Conservation (phyloP, 495 filamentous ascomycete genomes). For the Penicillium cataractarum region DNA sequence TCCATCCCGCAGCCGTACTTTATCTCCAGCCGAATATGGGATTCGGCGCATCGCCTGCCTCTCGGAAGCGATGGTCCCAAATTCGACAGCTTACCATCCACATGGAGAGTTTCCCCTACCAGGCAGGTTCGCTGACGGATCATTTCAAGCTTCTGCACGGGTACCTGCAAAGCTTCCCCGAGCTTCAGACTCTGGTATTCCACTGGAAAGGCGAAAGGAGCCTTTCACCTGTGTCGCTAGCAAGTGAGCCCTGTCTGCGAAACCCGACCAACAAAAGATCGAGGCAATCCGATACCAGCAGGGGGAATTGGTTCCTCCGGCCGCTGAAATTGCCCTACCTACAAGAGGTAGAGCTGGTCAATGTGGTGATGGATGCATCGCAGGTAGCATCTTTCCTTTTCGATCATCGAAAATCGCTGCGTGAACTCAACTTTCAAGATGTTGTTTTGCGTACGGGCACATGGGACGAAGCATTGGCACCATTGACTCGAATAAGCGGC, state of each 20-base stretch:
- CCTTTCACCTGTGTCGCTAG: constrained; percentile 67
- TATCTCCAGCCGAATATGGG: constrained; percentile 70
- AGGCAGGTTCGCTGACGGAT: constrained; percentile 57
- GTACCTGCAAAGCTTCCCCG: constrained; percentile 67
- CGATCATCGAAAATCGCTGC: constrained; percentile 62
- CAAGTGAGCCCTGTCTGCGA: constrained; percentile 16
- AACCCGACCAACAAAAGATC: background rate
- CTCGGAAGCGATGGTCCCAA: constrained; percentile 68
- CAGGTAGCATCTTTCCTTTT: constrained; percentile 66
- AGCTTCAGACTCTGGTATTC: constrained; percentile 66
- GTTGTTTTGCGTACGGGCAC: constrained; percentile 63
- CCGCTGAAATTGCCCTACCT: constrained; percentile 61
- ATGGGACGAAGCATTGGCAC: constrained; percentile 76
- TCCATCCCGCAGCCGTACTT: constrained; percentile 69
- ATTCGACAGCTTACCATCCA: constrained; percentile 68
- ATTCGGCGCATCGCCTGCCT: constrained; percentile 66
- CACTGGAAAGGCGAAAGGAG: constrained; percentile 71
- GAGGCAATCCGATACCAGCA: background rate
- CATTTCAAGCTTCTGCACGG: constrained; percentile 76
- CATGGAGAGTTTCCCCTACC: constrained; percentile 67
- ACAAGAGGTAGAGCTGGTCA: constrained; percentile 65
- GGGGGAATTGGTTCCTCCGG: constrained; percentile 24
- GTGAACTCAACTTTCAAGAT: constrained; percentile 74
- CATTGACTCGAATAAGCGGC: constrained; percentile 60
- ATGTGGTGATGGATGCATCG: constrained; percentile 65